A percentile compares a stretch with the other conserved stretches of the same genome.
These are phyloP conservation scores for Botryotinia convoluta DNA, from an alignment of 2,329 filamentous ascomycete genomes.

Conservation along the genomic window DNA sequence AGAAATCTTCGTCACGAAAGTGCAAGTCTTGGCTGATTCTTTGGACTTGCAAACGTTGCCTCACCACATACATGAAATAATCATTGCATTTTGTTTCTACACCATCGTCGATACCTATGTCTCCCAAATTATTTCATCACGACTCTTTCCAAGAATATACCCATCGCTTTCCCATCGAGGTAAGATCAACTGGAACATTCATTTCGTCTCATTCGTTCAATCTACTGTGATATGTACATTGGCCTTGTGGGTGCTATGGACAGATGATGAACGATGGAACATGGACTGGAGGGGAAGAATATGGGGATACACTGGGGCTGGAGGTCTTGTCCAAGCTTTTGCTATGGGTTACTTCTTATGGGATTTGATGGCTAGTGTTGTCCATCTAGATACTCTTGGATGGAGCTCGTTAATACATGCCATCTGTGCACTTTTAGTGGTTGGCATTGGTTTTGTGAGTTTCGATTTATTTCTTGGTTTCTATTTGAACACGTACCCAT, in stretches of 20 bases:
- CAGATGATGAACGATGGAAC: conserved; percentile 60
- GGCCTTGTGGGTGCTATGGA: conserved; percentile 67
- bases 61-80: conserved; percentile 72
- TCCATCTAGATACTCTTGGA: conserved; percentile 70
- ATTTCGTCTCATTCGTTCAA: conserved; percentile 77
- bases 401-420: conserved; percentile 52
- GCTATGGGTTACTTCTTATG: conserved; percentile 78
- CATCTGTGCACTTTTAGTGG: conserved; percentile 49
- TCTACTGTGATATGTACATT: conserved; percentile 65
- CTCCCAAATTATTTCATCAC: conserved; percentile 62
- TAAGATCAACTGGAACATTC: conserved; percentile 75
- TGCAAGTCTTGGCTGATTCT: not conserved
- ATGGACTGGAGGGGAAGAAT: conserved; percentile 67
- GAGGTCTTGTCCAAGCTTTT: conserved; percentile 69
- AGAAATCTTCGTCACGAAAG: not conserved
- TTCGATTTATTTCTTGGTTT: too few species aligned
- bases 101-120: conserved; percentile 62
- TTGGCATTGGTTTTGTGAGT: conserved; percentile 73
- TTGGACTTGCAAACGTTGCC: conserved; percentile 54
- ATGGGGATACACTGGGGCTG: conserved; percentile 73
- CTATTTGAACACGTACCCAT: too few species aligned
- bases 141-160: conserved; percentile 59
- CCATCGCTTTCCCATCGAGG: conserved; percentile 57
- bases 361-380: conserved; percentile 67
- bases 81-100: conserved; percentile 65